Evolutionary conservation across 495 filamentous ascomycete genomes (phyloP).

Genomic region (Amorphotheca resinae): DNA sequence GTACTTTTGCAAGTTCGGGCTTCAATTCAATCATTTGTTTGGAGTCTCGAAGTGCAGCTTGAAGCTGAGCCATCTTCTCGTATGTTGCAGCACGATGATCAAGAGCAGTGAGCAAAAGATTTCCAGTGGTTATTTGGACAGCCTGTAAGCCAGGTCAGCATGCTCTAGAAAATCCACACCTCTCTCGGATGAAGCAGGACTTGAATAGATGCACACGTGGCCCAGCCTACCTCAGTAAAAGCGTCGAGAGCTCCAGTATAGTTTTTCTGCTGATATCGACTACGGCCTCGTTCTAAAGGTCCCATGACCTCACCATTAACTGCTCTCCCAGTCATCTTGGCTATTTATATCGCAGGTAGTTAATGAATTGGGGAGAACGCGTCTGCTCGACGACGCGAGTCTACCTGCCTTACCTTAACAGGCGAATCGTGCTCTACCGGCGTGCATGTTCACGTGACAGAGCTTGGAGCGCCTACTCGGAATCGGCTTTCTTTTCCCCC

Average conservation of each 20-base stretch:
- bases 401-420: too few species aligned
- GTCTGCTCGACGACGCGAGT: too few species aligned
- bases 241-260: slow-evolving; percentile 11
- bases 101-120: slow-evolving; percentile 18
- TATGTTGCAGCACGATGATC: slow-evolving; percentile 20
- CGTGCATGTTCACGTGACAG: too few species aligned
- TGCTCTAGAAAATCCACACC: neutral
- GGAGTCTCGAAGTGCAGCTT: slow-evolving; percentile 18
- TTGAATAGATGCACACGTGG: neutral
- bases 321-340: neutral
- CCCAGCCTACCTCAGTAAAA: slow-evolving; percentile 12
- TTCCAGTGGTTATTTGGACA: slow-evolving; percentile 10
- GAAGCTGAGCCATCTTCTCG: slow-evolving; percentile 16
- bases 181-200: neutral
- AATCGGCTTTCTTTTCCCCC: too few species aligned
- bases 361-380: too few species aligned
- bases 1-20: slow-evolving; percentile 18
- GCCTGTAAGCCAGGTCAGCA: slow-evolving; percentile 8
- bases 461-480: too few species aligned
- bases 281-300: slow-evolving; percentile 21
- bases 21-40: slow-evolving; percentile 20
- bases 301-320: slow-evolving; percentile 17
- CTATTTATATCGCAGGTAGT: too few species aligned
- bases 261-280: slow-evolving; percentile 13
- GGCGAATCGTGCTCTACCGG: too few species aligned